Percentiles rank a stretch among this genome's conserved stretches.
phyloP scores from a whole-genome alignment of 805 yeast species.

The Candida broadrunensis region DNA sequence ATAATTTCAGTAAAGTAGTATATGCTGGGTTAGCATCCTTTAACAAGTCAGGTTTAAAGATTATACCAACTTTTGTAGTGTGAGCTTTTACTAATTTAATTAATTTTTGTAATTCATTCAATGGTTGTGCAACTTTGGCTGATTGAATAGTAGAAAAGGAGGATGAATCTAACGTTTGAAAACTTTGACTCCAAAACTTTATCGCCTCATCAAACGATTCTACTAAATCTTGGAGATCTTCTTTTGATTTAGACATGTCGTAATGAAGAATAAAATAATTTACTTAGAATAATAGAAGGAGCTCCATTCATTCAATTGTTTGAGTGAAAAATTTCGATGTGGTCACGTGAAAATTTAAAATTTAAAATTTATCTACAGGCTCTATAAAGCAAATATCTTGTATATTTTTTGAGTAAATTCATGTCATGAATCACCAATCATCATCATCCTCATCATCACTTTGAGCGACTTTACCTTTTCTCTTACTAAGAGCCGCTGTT shows the following conservation, averaged over 20 bases:
- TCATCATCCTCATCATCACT: slow-evolving; percentile 88
- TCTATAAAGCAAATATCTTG: no score
- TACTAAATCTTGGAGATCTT: slow-evolving; percentile 20
- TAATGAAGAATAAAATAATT: no score
- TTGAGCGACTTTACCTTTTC: slow-evolving; percentile 78
- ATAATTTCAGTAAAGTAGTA: slow-evolving; percentile 45
- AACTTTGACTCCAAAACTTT: slow-evolving; percentile 21
- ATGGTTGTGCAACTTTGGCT: slow-evolving; percentile 41
- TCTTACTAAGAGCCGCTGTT: slow-evolving; percentile 76
- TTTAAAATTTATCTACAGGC: no score
- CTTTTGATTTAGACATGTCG: slow-evolving; percentile 13
- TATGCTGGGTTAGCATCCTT: slow-evolving; percentile 48
- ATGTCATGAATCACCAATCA: slow-evolving; percentile 30
- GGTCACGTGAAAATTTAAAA: no score
- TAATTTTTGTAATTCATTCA: slow-evolving; percentile 59
- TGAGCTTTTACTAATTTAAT: slow-evolving; percentile 66
- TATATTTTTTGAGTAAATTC: no score
- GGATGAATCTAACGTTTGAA: slow-evolving; percentile 11
- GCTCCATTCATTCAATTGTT: no score
- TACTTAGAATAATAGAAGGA: no score
- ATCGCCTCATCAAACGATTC: slow-evolving; percentile 29
- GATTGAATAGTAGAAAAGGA: slow-evolving; percentile 16
- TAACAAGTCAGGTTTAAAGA: slow-evolving; percentile 55
- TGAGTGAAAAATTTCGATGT: no score
- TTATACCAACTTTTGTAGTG: slow-evolving; percentile 71